phyloP scores from a whole-genome alignment of 2,329 filamentous ascomycete genomes.

The Pseudophaeomoniella oleicola region DNA sequence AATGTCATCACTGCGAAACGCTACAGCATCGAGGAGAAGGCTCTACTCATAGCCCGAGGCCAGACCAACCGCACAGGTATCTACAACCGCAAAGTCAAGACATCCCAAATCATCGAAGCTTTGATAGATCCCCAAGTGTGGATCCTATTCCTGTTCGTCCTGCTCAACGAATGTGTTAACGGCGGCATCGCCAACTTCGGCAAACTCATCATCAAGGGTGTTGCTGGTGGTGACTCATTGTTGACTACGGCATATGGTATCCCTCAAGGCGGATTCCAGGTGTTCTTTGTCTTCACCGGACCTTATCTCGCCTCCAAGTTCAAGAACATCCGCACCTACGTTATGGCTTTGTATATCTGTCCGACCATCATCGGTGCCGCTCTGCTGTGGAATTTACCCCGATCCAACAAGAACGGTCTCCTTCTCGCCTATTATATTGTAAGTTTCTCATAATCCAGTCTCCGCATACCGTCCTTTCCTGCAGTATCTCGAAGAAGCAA shows the following conservation, averaged over 20 bases:
- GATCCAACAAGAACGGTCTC: constrained; percentile 29
- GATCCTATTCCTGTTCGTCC: constrained; percentile 12
- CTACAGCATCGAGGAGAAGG: constrained; percentile 8
- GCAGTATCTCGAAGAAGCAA: no score
- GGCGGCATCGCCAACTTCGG: constrained; percentile 18
- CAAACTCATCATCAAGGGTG: constrained; percentile 19
- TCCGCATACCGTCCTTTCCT: no score
- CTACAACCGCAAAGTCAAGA: constrained; percentile 7
- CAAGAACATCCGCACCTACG: constrained; percentile 33
- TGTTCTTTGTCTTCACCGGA: constrained; percentile 38
- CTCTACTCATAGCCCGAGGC: constrained; percentile 7
- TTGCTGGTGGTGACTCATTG: constrained; percentile 26
- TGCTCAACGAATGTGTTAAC: constrained; percentile 15
- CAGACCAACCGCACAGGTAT: constrained; percentile 9
- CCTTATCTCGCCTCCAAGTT: constrained; percentile 37
- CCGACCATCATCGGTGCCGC: constrained; percentile 36
- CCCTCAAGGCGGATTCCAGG: constrained; percentile 38
- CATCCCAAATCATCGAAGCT: constrained; percentile 8
- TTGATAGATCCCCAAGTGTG: constrained; percentile 11
- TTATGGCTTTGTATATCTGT: constrained; percentile 37
- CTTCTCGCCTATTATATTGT: constrained; percentile 38
- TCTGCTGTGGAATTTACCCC: constrained; percentile 36
- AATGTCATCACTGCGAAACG: constrained; percentile 21
- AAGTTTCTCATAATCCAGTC: no score
- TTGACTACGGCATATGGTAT: constrained; percentile 39